These are phyloP conservation scores for Cladosporium austrohemisphaericum DNA, from an alignment of 2,329 filamentous ascomycete species.

Conservation along the genomic window DNA sequence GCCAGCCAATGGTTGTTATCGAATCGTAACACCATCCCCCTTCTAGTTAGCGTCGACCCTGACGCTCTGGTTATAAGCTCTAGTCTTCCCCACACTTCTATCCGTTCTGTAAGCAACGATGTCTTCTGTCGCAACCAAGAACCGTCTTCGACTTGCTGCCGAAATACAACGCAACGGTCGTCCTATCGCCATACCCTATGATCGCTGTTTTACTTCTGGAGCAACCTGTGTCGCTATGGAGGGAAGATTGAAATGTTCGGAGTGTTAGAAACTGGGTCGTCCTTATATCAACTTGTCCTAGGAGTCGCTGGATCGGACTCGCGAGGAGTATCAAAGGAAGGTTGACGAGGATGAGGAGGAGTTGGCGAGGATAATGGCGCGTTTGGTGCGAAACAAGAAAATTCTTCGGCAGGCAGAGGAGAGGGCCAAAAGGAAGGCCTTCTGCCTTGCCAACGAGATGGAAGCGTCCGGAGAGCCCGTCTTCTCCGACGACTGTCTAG, in stretches of 20 bases:
- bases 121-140: neutral
- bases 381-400: neutral
- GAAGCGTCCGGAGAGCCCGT: neutral
- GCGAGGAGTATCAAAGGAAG: neutral
- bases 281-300: neutral
- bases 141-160: neutral
- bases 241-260: neutral
- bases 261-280: neutral
- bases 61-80: neutral
- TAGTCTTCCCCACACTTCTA: neutral
- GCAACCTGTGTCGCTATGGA: neutral
- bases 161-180: too few species aligned
- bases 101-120: neutral
- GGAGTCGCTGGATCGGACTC: neutral
- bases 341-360: constrained; percentile 1
- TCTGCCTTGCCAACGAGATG: neutral
- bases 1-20: neutral
- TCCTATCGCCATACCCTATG: neutral
- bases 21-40: constrained; percentile 6
- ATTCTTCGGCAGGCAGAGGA: neutral
- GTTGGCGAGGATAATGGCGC: neutral
- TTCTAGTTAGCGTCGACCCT: constrained; percentile 1
- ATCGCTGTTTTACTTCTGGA: neutral
- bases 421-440: neutral
- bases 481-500: neutral